These are phyloP conservation scores for Cryphonectria nitschkei DNA, from an alignment of 2,329 filamentous ascomycete genomes.

Conservation along the genomic window DNA sequence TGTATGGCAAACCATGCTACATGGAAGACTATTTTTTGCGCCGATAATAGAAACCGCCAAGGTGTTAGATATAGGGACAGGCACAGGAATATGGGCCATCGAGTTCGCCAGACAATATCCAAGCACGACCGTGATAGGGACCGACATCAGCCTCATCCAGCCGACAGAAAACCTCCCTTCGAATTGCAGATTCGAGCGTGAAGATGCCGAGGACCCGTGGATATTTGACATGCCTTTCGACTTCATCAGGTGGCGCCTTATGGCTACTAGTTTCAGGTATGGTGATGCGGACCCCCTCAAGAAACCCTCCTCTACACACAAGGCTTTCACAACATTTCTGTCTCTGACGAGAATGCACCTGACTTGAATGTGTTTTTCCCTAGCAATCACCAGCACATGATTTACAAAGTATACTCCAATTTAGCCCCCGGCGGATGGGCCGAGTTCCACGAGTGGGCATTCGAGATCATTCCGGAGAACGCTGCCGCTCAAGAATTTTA, in stretches of 20 bases:
- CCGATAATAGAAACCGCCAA: conserved; percentile 8
- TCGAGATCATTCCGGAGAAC: conserved; percentile 9
- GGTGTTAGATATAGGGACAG: conserved; percentile 24
- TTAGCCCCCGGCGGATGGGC: conserved; percentile 13
- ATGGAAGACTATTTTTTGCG: conserved; percentile 17
- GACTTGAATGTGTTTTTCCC: neutral
- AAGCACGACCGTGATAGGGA: conserved; percentile 23
- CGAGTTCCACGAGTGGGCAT: conserved; percentile 21
- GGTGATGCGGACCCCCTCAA: too few relatives aligned
- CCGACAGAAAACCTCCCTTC: conserved; percentile 18
- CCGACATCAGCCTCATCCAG: conserved; percentile 28
- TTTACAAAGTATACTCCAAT: neutral
- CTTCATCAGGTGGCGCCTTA: conserved; percentile 19
- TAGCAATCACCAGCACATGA: conserved; percentile 7
- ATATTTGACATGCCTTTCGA: conserved; percentile 17
- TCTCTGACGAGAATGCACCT: neutral
- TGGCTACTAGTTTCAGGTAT: conserved; percentile 14
- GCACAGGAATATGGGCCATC: conserved; percentile 27
- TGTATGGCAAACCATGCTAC: conserved; percentile 17
- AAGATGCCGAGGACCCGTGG: conserved; percentile 22
- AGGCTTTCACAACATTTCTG: neutral
- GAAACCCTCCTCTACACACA: too few relatives aligned
- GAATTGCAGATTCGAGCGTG: conserved; percentile 18
- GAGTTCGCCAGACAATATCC: conserved; percentile 23
- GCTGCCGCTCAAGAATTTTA: neutral